phyloP scores from a whole-genome alignment of 306 rosid species.

The Carpinus fangiana region DNA sequence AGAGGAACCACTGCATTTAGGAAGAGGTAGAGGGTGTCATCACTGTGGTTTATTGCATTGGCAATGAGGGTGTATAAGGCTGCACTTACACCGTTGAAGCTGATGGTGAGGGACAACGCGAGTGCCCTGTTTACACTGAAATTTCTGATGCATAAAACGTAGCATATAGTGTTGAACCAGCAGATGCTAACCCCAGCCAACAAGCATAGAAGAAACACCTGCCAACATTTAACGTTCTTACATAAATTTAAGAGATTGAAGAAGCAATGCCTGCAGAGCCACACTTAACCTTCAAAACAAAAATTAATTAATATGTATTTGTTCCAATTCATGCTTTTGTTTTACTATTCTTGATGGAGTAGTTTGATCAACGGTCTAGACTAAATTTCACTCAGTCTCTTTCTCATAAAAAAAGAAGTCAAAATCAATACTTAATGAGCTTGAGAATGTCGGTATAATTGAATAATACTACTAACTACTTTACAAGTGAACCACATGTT shows the following conservation, averaged over 20 bases:
- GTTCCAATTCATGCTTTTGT: too few species aligned
- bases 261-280: background rate
- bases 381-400: too few species aligned
- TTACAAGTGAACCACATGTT: too few species aligned
- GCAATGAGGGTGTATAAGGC: slow-evolving; percentile 71
- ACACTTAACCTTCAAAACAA: too few species aligned
- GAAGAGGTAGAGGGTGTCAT: slow-evolving; percentile 50
- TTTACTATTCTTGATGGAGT: too few species aligned
- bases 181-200: slow-evolving; percentile 80
- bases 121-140: slow-evolving; percentile 59
- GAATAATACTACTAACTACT: too few species aligned
- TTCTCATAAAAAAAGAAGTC: too few species aligned
- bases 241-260: background rate
- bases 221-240: slow-evolving; percentile 6
- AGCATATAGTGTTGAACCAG: slow-evolving; percentile 92
- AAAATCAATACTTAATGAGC: too few species aligned
- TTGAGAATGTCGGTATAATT: too few species aligned
- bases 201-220: slow-evolving; percentile 75
- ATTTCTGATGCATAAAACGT: slow-evolving; percentile 60
- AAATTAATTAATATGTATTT: too few species aligned
- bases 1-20: slow-evolving; percentile 76
- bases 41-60: slow-evolving; percentile 55
- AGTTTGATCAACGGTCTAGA: too few species aligned
- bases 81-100: slow-evolving; percentile 80
- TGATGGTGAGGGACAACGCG: slow-evolving; percentile 64